phyloP scores from a whole-genome alignment of 805 yeast species.

The Candida silvicultrix region DNA sequence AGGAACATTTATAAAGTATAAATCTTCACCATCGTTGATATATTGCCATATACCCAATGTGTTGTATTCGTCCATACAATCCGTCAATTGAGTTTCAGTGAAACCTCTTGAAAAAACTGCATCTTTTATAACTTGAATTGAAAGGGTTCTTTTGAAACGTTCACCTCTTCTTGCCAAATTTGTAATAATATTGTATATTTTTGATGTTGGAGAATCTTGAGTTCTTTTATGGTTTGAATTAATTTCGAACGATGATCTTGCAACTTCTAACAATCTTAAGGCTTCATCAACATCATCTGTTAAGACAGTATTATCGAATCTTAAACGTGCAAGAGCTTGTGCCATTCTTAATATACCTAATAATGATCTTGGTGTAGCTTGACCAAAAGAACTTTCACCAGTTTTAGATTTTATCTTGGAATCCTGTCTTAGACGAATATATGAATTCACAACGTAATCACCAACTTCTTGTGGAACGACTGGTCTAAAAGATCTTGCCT shows the following conservation, averaged over 20 bases:
- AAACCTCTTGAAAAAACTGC: slow-evolving; percentile 75
- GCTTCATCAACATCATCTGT: slow-evolving; percentile 94
- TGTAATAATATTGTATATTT: slow-evolving; percentile 66
- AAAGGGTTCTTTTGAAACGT: slow-evolving; percentile 26
- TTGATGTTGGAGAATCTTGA: slow-evolving; percentile 64
- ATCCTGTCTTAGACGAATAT: slow-evolving; percentile 89
- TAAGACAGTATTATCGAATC: slow-evolving; percentile 69
- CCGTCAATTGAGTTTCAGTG: slow-evolving; percentile 70
- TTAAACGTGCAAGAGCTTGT: slow-evolving; percentile 87
- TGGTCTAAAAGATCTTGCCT: slow-evolving; percentile 83
- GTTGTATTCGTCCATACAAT: slow-evolving; percentile 70
- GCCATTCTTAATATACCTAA: slow-evolving; percentile 87
- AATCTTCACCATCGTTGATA: slow-evolving; percentile 60
- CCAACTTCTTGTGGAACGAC: slow-evolving; percentile 77
- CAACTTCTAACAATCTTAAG: slow-evolving; percentile 73
- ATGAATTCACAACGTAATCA: slow-evolving; percentile 78
- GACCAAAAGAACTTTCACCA: slow-evolving; percentile 74
- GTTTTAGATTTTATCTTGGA: slow-evolving; percentile 69
- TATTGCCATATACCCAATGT: slow-evolving; percentile 70
- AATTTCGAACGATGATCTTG: slow-evolving; percentile 69
- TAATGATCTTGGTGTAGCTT: slow-evolving; percentile 92
- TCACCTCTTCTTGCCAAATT: slow-evolving; percentile 40
- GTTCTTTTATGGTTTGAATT: slow-evolving; percentile 38
- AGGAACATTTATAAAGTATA: slow-evolving; percentile 48
- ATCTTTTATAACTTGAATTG: slow-evolving; percentile 46